Evolutionary conservation across 306 rosid species (phyloP), one percentile per base, ranked within the genome.

Genomic region (Hylodesmum podocarpum): DNA sequence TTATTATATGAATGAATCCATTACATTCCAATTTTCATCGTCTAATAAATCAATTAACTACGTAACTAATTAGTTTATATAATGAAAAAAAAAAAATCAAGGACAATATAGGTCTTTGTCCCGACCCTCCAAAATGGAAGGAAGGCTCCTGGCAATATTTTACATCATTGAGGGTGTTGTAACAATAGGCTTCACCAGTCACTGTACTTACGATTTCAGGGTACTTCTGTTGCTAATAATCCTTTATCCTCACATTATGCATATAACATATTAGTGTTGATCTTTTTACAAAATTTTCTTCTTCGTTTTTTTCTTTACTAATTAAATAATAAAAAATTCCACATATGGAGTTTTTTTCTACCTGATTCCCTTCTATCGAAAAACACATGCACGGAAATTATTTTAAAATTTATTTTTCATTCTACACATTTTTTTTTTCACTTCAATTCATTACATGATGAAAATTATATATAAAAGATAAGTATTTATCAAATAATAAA

Each of bases 101-200:
- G 84, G 86, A 69, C 93, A 84, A 12, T 77, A 25, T 18, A 14
- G 76, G 73, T 0, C 21, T 25, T 37, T 49, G 78, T 19, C 96
- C 91, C 0, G 83, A 88, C 2, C 94, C 93, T 36, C 96, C 96
- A 11, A 81, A 91, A 77, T 66, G 84, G 49, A 91, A 79, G 36
- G 54, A 1, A 12, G 91, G 96, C 19, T 86, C 91, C 4, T 12
- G 19, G 0, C 73, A 79, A 33, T 29, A 72, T 8, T 1, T 2
- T 0, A 61, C 57, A 53, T 49, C 44, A 50, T 85, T 85, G 0
- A 22, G 0, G 27, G 88, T 44, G 1, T 80, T 53, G 79, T 87
- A 88, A 66, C 97, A 88, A 7, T 88, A 1, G 0, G 73, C 77
- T 47, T 92, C 88, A 0, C 76, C 81, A 0, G 81, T 73, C 13